These are phyloP conservation scores for Penicillium polonicum DNA, from an alignment of 2,329 filamentous ascomycete genomes.

Conservation along the genomic window DNA sequence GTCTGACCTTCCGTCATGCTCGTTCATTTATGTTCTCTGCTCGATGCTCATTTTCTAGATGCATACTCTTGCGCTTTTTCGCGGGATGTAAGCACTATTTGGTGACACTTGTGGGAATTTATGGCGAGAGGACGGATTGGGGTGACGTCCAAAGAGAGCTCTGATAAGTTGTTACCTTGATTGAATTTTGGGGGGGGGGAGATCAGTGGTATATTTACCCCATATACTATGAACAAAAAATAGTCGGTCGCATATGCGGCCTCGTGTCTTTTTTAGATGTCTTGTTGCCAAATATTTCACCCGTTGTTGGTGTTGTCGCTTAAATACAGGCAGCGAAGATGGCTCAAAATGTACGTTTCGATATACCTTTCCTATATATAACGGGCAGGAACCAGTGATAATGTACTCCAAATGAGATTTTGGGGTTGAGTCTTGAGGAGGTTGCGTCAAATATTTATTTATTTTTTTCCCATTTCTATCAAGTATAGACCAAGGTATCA, in stretches of 20 bases:
- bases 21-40: slow-evolving; percentile 3
- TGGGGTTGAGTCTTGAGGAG: neutral
- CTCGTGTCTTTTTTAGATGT: too few species aligned
- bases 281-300: too few species aligned
- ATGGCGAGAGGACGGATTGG: slow-evolving; percentile 12
- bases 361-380: too few species aligned
- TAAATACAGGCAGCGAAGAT: too few species aligned
- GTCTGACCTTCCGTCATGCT: slow-evolving; percentile 23
- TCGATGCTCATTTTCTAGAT: slow-evolving; percentile 13
- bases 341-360: too few species aligned
- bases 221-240: too few species aligned
- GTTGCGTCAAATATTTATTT: slow-evolving; percentile 1
- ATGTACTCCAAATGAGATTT: neutral
- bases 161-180: slow-evolving; percentile 32
- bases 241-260: too few species aligned
- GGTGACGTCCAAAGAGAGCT: slow-evolving; percentile 45
- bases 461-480: slow-evolving; percentile 15
- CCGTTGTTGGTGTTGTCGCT: too few species aligned
- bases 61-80: slow-evolving; percentile 32
- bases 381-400: too few species aligned
- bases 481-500: slow-evolving; percentile 28
- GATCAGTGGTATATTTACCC: too few species aligned
- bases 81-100: slow-evolving; percentile 33
- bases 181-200: neutral
- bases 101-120: neutral